phyloP scores from a whole-genome alignment of 306 rosid species.

The Acacia confusa region DNA sequence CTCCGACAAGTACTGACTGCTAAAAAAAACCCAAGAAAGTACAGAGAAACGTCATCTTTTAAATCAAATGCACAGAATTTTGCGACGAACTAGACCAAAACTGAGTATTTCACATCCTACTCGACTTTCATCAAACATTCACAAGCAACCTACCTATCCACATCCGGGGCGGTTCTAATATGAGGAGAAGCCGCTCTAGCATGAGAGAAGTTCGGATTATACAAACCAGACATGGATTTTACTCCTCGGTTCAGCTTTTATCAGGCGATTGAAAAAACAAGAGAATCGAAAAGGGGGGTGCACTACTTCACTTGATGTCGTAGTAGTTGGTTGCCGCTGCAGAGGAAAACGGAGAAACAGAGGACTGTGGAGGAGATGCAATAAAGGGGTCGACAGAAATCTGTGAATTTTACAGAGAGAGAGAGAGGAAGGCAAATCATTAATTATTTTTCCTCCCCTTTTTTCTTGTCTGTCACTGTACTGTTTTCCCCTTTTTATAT shows the following conservation, averaged over 20 bases:
- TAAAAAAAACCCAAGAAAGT: neutral
- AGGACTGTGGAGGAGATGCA: slow-evolving; percentile 46
- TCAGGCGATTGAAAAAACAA: slow-evolving; percentile 56
- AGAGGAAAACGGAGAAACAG: slow-evolving; percentile 63
- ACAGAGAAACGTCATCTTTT: neutral
- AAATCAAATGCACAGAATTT: slow-evolving; percentile 47
- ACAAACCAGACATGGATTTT: slow-evolving; percentile 85
- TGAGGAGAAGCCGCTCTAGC: slow-evolving; percentile 98
- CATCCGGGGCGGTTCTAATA: slow-evolving; percentile 79
- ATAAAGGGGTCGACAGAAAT: slow-evolving; percentile 49
- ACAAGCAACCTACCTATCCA: slow-evolving; percentile 60
- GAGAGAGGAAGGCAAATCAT: slow-evolving; percentile 29
- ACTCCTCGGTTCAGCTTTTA: neutral
- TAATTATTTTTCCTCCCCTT: slow-evolving; percentile 33
- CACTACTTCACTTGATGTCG: slow-evolving; percentile 32
- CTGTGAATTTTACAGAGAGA: slow-evolving; percentile 49
- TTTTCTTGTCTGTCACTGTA: slow-evolving; percentile 3
- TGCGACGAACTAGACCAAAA: neutral
- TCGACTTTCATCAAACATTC: slow-evolving; percentile 27
- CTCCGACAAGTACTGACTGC: slow-evolving; percentile 91
- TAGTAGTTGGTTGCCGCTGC: slow-evolving; percentile 38
- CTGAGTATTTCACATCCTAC: neutral
- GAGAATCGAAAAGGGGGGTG: slow-evolving; percentile 56
- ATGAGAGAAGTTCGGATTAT: slow-evolving; percentile 90
- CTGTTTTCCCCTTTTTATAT: slow-evolving; percentile 15